Base-by-base conservation (phyloP, 257 asterid genomes). In the Ophiorrhiza pumila region DNA sequence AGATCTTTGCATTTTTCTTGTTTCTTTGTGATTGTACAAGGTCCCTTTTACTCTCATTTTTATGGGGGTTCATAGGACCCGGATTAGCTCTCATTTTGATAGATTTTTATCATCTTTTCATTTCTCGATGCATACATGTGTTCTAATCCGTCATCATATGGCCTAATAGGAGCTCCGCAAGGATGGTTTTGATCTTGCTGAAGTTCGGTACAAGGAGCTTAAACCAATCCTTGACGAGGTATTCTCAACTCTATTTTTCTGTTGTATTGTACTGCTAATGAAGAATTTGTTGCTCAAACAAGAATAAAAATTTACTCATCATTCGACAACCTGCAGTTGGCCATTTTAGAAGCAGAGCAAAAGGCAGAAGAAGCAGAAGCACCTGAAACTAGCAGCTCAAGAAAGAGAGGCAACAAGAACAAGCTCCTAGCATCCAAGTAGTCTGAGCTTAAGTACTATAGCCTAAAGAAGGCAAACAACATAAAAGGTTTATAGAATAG, bases 111-210 rank as follows among this genome's bases (percentile, higher is more conserved):
- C 27, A 29, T 32, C 32, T 47, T 32, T 65, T 27, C 55, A n/a
- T 57, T 31, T 20, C 37, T 58, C 55, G 4, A 23, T 68, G 27
- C 34, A 27, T 58, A 11, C 15, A 1, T 41, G 43, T 29, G n/a
- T 43, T 43, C 67, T 65, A 27, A 55, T 65, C 32, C 58, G 5
- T 22, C 42, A 14, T 31, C 27, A 39, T 35, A 25, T 79, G 79
- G 47, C 64, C 46, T 35, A 63, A 20, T 43, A 94, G 98, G 99
- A 95, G 82, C 96, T 95, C 62, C 95, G 98, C 13, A 95, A 87
- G 80, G 99, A 95, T 85, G 99, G 99, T 74, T 95, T 95, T 69
- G 99, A 95, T 85, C 89, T 95, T 85, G 98, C 98, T 68, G 87
- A 86, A 83, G 68, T 80, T 70, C 86, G 99, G 85, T 95, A 87